A percentile compares a stretch with the other conserved stretches of the same genome.
phyloP scores from a whole-genome alignment of 148 eudicot species.

The Oxyria digyna region DNA sequence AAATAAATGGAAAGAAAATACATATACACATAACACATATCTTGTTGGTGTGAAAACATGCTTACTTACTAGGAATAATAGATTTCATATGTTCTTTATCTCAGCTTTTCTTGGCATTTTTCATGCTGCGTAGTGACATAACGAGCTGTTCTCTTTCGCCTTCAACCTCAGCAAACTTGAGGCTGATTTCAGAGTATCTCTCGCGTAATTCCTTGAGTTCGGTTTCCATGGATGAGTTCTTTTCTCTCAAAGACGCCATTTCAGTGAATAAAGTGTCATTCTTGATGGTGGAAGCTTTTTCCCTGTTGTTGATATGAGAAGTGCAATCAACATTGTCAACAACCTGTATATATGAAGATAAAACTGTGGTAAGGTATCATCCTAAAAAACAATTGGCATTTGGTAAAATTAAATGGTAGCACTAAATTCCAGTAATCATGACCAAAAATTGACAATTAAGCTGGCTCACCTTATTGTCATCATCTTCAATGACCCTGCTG shows the following conservation, averaged over 20 bases:
- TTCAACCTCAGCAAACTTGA: slow-evolving; percentile 96
- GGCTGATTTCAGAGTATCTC: slow-evolving; percentile 85
- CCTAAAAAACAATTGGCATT: background rate
- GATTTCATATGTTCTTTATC: background rate
- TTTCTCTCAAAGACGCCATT: slow-evolving; percentile 48
- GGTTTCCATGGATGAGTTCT: slow-evolving; percentile 60
- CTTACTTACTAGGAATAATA: background rate
- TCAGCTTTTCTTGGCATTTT: slow-evolving; percentile 48
- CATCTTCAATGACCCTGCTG: slow-evolving; percentile 15
- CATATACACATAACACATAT: background rate
- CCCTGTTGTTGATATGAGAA: background rate
- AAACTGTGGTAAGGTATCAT: background rate
- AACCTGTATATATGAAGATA: no score
- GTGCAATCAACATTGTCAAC: background rate
- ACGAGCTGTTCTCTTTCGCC: slow-evolving; percentile 91
- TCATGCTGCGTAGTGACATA: slow-evolving; percentile 62
- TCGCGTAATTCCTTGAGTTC: slow-evolving; percentile 87
- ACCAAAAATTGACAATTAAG: background rate
- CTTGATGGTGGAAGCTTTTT: background rate
- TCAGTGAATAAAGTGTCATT: slow-evolving; percentile 20
- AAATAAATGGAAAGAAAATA: background rate
- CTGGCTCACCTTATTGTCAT: slow-evolving; percentile 23
- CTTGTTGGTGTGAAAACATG: slow-evolving; percentile 1
- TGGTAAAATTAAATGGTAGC: background rate
- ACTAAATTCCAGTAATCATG: background rate